phyloP scores from a whole-genome alignment of 306 rosid genomes.

The Quercus dentata region DNA sequence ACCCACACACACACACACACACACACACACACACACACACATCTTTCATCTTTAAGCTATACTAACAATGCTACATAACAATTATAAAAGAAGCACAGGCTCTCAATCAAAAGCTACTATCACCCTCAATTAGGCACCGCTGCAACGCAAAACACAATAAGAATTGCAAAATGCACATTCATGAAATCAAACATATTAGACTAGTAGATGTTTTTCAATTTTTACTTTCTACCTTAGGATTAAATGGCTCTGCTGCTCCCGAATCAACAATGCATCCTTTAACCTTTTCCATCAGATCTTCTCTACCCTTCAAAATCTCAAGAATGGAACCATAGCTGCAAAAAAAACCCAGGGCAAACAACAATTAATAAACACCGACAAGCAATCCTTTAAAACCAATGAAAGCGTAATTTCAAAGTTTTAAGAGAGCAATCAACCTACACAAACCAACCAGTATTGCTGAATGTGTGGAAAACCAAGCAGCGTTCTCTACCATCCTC shows the following conservation, averaged over 20 bases:
- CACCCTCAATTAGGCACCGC: no score
- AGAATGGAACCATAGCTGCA: slow-evolving; percentile 77
- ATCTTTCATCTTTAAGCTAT: neutral
- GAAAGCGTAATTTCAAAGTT: no score
- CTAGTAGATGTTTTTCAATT: neutral
- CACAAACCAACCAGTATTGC: no score
- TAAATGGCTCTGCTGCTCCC: slow-evolving; percentile 77
- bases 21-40: neutral
- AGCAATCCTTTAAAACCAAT: no score
- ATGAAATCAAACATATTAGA: neutral
- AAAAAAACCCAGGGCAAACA: no score
- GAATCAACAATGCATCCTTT: slow-evolving; percentile 87
- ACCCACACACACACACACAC: no score
- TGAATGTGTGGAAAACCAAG: no score
- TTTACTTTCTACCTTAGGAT: slow-evolving; percentile 57
- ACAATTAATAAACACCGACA: no score
- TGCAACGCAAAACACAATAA: no score
- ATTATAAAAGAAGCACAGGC: neutral
- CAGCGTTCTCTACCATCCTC: no score
- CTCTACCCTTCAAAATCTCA: slow-evolving; percentile 38
- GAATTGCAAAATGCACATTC: neutral
- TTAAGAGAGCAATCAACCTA: no score
- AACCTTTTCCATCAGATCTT: slow-evolving; percentile 59
- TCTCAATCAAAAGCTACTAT: neutral
- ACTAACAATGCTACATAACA: neutral